Percentiles rank a stretch among this genome's conserved stretches.
Evolutionary conservation across 2,329 filamentous ascomycete species (phyloP).

Genomic region (Cordyceps militaris): DNA sequence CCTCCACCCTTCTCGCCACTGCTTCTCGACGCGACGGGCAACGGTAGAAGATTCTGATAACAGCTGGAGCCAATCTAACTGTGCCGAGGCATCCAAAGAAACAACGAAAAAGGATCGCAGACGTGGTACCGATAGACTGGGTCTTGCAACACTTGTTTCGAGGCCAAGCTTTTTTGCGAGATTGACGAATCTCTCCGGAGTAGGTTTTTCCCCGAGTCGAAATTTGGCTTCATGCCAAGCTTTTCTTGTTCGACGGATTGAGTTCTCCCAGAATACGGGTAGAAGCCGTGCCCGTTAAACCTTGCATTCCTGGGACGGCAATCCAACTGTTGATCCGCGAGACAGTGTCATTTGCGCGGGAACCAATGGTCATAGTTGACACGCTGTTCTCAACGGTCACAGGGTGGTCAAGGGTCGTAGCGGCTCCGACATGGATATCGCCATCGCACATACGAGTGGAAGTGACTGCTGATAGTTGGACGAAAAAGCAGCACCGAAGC

Average conservation of each 20-base stretch:
- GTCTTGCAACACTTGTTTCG: background rate
- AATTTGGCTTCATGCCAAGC: constrained; percentile 14
- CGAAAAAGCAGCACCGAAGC: background rate
- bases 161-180: constrained; percentile 9
- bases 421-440: background rate
- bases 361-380: background rate
- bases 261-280: constrained; percentile 11
- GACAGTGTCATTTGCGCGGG: background rate
- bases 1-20: no score
- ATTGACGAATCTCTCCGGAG: constrained; percentile 2
- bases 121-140: background rate
- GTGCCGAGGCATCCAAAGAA: no score
- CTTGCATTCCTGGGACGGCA: background rate
- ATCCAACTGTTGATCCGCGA: background rate
- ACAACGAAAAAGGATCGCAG: background rate
- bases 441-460: no score
- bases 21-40: no score
- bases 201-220: background rate
- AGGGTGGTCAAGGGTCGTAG: background rate
- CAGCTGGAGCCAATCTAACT: no score
- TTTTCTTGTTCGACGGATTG: background rate
- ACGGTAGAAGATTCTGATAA: no score
- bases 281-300: background rate
- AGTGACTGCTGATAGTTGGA: background rate
- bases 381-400: background rate